Conservation (phyloP, 2,329 filamentous ascomycete genomes). For the Aspergillus candidus region DNA sequence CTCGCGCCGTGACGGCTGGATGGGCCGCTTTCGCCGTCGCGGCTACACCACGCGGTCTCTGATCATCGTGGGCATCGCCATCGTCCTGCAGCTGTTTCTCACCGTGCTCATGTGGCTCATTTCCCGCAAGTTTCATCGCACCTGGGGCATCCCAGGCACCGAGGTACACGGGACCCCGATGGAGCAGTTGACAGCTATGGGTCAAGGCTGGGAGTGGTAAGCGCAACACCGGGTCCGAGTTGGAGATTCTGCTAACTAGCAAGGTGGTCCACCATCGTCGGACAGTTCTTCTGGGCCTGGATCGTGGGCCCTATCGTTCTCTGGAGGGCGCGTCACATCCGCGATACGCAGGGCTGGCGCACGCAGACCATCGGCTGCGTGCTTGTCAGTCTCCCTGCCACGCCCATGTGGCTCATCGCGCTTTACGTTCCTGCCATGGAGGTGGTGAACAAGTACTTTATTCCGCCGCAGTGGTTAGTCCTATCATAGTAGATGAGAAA, state of each 20-base stretch:
- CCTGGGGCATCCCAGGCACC: constrained; percentile 45
- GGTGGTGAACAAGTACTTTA: constrained; percentile 49
- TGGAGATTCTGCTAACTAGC: background rate
- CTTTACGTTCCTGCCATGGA: constrained; percentile 51
- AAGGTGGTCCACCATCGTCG: constrained; percentile 28
- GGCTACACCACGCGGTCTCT: constrained; percentile 21
- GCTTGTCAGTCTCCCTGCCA: constrained; percentile 54
- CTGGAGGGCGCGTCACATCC: constrained; percentile 55
- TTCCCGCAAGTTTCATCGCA: constrained; percentile 59
- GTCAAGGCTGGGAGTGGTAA: constrained; percentile 59
- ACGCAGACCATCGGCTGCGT: constrained; percentile 53
- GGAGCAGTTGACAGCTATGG: constrained; percentile 35
- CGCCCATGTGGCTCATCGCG: constrained; percentile 58
- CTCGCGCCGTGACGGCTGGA: constrained; percentile 11
- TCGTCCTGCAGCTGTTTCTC: constrained; percentile 53
- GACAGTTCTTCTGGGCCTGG: constrained; percentile 18
- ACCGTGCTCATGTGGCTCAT: constrained; percentile 57
- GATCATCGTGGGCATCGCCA: constrained; percentile 47
- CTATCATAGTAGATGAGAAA: background rate
- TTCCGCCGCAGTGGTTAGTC: constrained; percentile 58
- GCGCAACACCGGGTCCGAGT: background rate
- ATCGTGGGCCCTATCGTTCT: constrained; percentile 37
- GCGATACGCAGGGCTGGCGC: constrained; percentile 62
- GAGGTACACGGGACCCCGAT: constrained; percentile 45
- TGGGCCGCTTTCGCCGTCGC: constrained; percentile 19